phyloP scores from a whole-genome alignment of 2,329 filamentous ascomycete genomes.

The Microdochium nivale region DNA sequence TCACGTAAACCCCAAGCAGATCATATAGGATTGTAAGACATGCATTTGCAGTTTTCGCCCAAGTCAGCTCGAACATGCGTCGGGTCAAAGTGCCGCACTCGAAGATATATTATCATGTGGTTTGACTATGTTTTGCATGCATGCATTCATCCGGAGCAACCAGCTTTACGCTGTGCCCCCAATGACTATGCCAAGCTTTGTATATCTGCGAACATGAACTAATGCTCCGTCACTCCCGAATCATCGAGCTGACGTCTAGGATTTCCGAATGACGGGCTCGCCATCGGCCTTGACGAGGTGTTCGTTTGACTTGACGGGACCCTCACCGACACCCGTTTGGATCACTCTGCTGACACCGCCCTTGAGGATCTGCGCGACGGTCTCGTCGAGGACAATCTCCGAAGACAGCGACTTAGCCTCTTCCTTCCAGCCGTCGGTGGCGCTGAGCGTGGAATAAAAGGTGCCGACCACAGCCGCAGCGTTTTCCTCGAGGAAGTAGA shows the following conservation, averaged over 20 bases:
- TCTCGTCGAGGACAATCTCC: slow-evolving; percentile 52
- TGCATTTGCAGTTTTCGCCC: too few species aligned
- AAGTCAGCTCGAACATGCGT: too few species aligned
- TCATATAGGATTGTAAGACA: too few species aligned
- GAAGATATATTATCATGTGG: too few species aligned
- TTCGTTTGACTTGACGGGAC: slow-evolving; percentile 71
- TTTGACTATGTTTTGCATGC: too few species aligned
- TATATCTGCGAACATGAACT: neutral
- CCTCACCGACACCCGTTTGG: slow-evolving; percentile 83
- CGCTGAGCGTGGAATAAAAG: slow-evolving; percentile 59
- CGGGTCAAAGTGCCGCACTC: too few species aligned
- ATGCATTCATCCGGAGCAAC: too few species aligned
- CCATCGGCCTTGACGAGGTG: slow-evolving; percentile 65
- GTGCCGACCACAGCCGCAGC: slow-evolving; percentile 64
- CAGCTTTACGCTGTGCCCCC: too few species aligned
- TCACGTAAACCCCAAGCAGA: neutral
- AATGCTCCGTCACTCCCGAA: too few species aligned
- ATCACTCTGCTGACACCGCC: slow-evolving; percentile 84
- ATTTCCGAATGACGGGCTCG: slow-evolving; percentile 28
- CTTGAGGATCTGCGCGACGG: slow-evolving; percentile 57
- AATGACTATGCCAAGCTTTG: too few species aligned
- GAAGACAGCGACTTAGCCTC: slow-evolving; percentile 44
- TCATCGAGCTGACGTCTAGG: too few species aligned
- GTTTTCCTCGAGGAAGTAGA: slow-evolving; percentile 87
- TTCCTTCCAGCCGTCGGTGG: slow-evolving; percentile 64